Conservation (phyloP, 441 rosid species). For the Capsella rubella region DNA sequence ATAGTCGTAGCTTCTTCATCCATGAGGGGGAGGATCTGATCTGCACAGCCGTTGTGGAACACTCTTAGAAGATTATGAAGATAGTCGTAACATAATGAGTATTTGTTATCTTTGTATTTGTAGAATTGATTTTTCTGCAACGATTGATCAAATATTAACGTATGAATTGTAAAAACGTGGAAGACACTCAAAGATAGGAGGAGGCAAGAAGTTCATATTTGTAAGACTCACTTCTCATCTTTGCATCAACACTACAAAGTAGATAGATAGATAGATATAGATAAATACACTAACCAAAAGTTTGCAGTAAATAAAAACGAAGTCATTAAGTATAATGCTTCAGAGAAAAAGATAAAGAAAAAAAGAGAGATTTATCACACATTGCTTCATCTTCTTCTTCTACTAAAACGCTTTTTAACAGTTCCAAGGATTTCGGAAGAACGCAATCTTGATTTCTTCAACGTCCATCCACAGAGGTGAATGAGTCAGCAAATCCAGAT, state of each 20-base stretch:
- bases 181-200: neutral
- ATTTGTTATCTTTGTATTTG: no score
- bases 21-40: no score
- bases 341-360: neutral
- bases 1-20: no score
- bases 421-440: neutral
- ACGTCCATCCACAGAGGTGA: slow-evolving; percentile 72
- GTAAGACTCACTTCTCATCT: no score
- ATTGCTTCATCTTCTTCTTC: slow-evolving; percentile 34
- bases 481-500: slow-evolving; percentile 72
- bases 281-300: slow-evolving; percentile 35
- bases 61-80: no score
- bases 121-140: no score
- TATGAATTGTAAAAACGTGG: no score
- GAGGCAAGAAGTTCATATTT: neutral
- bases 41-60: no score
- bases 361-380: slow-evolving; percentile 22
- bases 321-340: slow-evolving; percentile 12
- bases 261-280: slow-evolving; percentile 20
- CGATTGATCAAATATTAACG: no score
- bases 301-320: slow-evolving; percentile 1
- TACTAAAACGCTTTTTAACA: slow-evolving; percentile 24
- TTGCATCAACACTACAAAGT: slow-evolving; percentile 36
- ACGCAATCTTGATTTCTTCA: slow-evolving; percentile 35
- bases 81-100: no score